phyloP scores from a whole-genome alignment of 164 flowering plant genomes.

The Liriodendron chinense region DNA sequence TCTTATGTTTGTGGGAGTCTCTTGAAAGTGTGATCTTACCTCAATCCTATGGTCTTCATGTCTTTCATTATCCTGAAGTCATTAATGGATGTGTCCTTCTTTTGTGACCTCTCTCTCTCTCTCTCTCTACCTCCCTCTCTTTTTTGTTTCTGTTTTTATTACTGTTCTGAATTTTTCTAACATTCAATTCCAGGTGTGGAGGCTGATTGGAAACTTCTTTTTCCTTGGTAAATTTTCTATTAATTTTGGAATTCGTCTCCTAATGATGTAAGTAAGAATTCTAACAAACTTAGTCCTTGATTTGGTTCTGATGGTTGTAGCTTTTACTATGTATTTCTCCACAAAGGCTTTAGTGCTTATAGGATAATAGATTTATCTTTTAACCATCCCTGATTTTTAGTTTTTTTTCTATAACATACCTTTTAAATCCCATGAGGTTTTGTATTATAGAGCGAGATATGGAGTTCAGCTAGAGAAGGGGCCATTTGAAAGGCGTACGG shows the following conservation, averaged over 20 bases:
- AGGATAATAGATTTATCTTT: background rate
- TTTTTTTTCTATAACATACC: background rate
- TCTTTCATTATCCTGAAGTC: no score
- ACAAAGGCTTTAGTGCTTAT: background rate
- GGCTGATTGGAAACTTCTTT: conserved; percentile 80
- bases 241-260: conserved; percentile 89
- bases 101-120: no score
- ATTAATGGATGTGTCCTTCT: no score
- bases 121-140: background rate
- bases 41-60: background rate
- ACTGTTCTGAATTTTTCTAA: background rate
- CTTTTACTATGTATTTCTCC: background rate
- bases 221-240: conserved; percentile 85
- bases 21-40: background rate
- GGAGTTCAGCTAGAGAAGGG: conserved; percentile 92
- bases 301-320: background rate
- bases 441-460: conserved; percentile 71
- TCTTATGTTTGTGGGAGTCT: no score
- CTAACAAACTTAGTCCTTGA: background rate
- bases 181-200: conserved; percentile 65
- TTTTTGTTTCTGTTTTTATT: background rate
- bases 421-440: conserved; percentile 6
- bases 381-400: background rate
- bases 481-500: conserved; percentile 81
- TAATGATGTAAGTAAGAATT: conserved; percentile 77